Evolutionary conservation across 495 filamentous ascomycete genomes (phyloP), one percentile per base, ranked within the genome.

Genomic region (Staphylotrichum tortipilum): DNA sequence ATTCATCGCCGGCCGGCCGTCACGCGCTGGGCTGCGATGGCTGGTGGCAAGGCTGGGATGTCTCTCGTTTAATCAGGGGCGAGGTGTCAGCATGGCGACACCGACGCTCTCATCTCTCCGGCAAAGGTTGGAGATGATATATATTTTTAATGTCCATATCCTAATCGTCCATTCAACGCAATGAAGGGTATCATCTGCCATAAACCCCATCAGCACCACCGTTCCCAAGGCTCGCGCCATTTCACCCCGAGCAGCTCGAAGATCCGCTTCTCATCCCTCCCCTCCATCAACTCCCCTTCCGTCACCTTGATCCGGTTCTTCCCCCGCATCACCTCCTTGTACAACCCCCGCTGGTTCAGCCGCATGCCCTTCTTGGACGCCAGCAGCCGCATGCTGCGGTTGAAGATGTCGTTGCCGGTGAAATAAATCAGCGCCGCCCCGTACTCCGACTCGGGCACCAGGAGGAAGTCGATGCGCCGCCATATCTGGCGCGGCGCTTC

Each of bases 401-500:
- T 98, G 70, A 98, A 98, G 42, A 96, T 89, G 59, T 95, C 90
- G 57, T 95, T 94, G 2, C 92, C 92, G 0, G 92, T 96, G 56
- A 96, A 98, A 59, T 98, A 98, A 44, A 98, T 78, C 59, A 96
- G 62, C 2, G 92, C 90, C 1, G 92, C 92, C 3, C 92, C 92
- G 34, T 90, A 71, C 67, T 95, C 82, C 0, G 76, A 72, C 52
- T 82, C 79, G 0, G 89, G 89, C 11, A 95, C 92, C 14, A 95
- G 76, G 0, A 98, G 72, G 24, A 96, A 78, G 61, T 98, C 92
- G 50, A 95, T 85, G 2, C 89, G 78, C 19, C 89, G 77, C 89
- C 88, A 94, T 4, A 79, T 55, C 0, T 14, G 42, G 3, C 2
- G 33, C 7, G 28, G 7, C 11, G 18, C 8, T 12, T 24, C 37